These are phyloP conservation scores for Aureobasidium pullulans DNA, from an alignment of 2,329 filamentous ascomycete genomes.

Conservation along the genomic window DNA sequence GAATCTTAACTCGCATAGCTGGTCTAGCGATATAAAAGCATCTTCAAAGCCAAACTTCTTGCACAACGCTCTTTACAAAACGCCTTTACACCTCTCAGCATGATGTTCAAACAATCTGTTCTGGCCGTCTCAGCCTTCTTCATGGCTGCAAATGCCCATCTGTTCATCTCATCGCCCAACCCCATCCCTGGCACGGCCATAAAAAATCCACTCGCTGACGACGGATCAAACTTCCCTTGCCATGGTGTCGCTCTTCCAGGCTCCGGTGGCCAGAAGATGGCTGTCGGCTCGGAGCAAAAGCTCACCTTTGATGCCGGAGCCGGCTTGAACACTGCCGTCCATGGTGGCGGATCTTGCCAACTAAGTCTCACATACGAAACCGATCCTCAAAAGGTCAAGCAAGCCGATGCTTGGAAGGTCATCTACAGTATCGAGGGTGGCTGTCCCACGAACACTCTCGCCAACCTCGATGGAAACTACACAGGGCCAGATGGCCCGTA, in stretches of 20 bases:
- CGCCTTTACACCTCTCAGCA: no score
- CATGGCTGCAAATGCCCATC: constrained; percentile 61
- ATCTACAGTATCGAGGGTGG: constrained; percentile 83
- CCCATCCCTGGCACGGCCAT: constrained; percentile 48
- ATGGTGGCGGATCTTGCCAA: constrained; percentile 91
- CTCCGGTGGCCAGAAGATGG: constrained; percentile 48
- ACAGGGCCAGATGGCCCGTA: no score
- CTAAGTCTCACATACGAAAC: constrained; percentile 75
- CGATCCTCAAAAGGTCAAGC: constrained; percentile 50
- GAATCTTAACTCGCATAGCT: constrained; percentile 13
- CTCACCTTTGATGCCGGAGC: constrained; percentile 64
- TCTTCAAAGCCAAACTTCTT: neutral
- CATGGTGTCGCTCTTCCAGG: constrained; percentile 49
- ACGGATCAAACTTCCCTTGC: constrained; percentile 74
- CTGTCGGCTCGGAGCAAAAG: constrained; percentile 53
- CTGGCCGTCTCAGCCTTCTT: constrained; percentile 45
- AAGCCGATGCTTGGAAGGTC: constrained; percentile 79
- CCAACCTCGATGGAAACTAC: no score
- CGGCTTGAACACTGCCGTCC: constrained; percentile 67
- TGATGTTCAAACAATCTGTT: constrained; percentile 29
- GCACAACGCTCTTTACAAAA: no score
- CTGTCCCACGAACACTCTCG: constrained; percentile 60
- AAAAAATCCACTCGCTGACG: constrained; percentile 57
- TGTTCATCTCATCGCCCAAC: constrained; percentile 61
- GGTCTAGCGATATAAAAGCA: constrained; percentile 16